Evolutionary conservation across 176 grass and related monocot species (phyloP), one percentile per base, ranked within the genome.

Genomic region (Leersia perrieri): DNA sequence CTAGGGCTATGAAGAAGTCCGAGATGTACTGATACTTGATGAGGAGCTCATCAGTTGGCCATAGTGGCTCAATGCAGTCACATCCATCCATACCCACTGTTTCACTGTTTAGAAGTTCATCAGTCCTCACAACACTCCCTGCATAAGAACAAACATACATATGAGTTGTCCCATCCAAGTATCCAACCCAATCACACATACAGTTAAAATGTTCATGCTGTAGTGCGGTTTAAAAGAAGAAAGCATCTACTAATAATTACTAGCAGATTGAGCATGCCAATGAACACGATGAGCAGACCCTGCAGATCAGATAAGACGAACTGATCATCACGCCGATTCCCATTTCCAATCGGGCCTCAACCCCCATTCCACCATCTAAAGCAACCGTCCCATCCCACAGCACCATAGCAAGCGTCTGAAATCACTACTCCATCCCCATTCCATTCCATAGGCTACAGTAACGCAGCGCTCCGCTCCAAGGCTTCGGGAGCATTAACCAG

Each of bases 1-100:
- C 91, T 12, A 94, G 87, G 49, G 89, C 91, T 60, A 97, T 97
- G 72, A 97, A 90, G 74, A 97, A 97, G 85, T 97, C 94, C 7
- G 88, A 90, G 44, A 90, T 84, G 82, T 90, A 91, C 69, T 91
- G 91, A 67, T 85, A 94, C 84, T 87, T 90, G 74, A 87, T 84
- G 3, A 94, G 86, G 7, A 90, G 82, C 49, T 94, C 88, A 35
- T 88, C 88, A 0, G 91, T 85, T 36, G 85, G 68, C 91, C 91
- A 93, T 74, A 86, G 77, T 41, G 91, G 85, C 88, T 88, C 85
- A 35, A 85, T 89, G 71, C 84, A 93, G 81, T 85, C 72, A 18
- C 88, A 90, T 51, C 85, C 68, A 45, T 94, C 88, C 88, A 91
- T 94, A 68, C 53, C 75, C 12, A 7, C 3, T 11, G 35, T 25